Evolutionary conservation across 2,329 filamentous ascomycete genomes (phyloP).

Genomic region (Alternaria conjuncta): DNA sequence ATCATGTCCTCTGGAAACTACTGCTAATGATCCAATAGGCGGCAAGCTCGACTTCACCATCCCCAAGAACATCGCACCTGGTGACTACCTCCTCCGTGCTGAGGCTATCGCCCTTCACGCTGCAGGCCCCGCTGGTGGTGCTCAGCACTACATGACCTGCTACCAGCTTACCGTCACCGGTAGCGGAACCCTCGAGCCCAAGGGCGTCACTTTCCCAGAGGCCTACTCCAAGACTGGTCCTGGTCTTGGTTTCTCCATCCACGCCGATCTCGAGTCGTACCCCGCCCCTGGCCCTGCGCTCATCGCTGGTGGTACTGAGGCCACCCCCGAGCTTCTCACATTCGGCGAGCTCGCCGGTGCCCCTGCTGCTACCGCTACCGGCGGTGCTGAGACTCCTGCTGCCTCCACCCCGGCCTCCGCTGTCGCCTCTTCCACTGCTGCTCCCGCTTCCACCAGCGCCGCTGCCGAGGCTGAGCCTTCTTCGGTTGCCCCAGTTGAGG

Average conservation of each 20-base stretch:
- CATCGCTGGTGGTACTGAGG: conserved; percentile 41
- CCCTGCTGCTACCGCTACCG: conserved; percentile 22
- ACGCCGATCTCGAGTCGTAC: conserved; percentile 46
- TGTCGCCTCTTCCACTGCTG: conserved; percentile 6
- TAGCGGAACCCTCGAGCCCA: conserved; percentile 42
- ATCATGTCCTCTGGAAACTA: background rate
- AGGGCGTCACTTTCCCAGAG: conserved; percentile 57
- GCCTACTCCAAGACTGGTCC: conserved; percentile 50
- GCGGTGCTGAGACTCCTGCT: conserved; percentile 24
- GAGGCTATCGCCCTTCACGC: conserved; percentile 57
- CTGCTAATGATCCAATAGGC: conserved; percentile 1
- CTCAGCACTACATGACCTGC: conserved; percentile 57
- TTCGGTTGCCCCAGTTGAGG: conserved; percentile 14
- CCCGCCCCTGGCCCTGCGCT: conserved; percentile 49
- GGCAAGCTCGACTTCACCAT: conserved; percentile 42
- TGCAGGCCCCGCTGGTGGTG: conserved; percentile 45
- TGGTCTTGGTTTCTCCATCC: conserved; percentile 54
- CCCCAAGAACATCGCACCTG: conserved; percentile 50
- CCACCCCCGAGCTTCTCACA: conserved; percentile 30
- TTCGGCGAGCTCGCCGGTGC: conserved; percentile 33
- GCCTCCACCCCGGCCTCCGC: conserved; percentile 21
- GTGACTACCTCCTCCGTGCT: conserved; percentile 54
- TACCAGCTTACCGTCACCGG: conserved; percentile 52
- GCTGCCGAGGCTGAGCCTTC: conserved; percentile 8
- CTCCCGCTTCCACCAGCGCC: conserved; percentile 7